Conservation (phyloP, 2,329 filamentous ascomycete species). For the Neonectria neomacrospora region DNA sequence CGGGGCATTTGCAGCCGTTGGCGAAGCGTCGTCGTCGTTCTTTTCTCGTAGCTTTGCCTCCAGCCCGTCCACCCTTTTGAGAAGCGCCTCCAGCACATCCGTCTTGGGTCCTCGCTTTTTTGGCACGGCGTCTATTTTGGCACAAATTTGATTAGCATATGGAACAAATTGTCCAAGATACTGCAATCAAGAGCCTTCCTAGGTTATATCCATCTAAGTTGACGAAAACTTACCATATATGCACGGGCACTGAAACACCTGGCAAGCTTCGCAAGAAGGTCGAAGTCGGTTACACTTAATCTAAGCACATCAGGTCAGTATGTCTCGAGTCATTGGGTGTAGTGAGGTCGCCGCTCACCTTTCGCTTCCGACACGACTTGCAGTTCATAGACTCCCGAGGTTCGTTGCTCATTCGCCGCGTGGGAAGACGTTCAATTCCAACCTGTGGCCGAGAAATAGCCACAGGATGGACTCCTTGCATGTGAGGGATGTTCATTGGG, state of each 20-base stretch:
- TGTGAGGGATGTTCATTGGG: slow-evolving; percentile 55
- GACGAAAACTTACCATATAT: slow-evolving; percentile 75
- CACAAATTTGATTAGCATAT: slow-evolving; percentile 5
- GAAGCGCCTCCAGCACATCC: slow-evolving; percentile 83
- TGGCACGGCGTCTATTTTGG: slow-evolving; percentile 77
- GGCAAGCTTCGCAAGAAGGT: slow-evolving; percentile 88
- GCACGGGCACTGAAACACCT: slow-evolving; percentile 88
- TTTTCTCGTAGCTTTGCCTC: slow-evolving; percentile 82
- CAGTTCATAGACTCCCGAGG: slow-evolving; percentile 94
- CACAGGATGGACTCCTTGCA: slow-evolving; percentile 58
- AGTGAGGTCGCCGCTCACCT: slow-evolving; percentile 64
- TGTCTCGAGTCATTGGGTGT: slow-evolving; percentile 3
- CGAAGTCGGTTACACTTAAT: slow-evolving; percentile 92
- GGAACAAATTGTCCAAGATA: not conserved
- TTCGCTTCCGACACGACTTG: slow-evolving; percentile 92
- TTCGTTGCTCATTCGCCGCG: slow-evolving; percentile 76
- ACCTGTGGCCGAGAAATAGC: slow-evolving; percentile 80
- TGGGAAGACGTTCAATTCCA: slow-evolving; percentile 81
- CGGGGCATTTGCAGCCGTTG: slow-evolving; percentile 35
- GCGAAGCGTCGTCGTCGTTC: slow-evolving; percentile 55
- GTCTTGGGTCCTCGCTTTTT: slow-evolving; percentile 93
- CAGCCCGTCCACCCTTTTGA: slow-evolving; percentile 87
- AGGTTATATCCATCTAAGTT: not conserved
- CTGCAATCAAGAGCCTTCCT: not conserved
- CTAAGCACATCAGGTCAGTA: slow-evolving; percentile 56